phyloP scores from a whole-genome alignment of 2,329 filamentous ascomycete genomes.

The Alternaria angustiovoidea region DNA sequence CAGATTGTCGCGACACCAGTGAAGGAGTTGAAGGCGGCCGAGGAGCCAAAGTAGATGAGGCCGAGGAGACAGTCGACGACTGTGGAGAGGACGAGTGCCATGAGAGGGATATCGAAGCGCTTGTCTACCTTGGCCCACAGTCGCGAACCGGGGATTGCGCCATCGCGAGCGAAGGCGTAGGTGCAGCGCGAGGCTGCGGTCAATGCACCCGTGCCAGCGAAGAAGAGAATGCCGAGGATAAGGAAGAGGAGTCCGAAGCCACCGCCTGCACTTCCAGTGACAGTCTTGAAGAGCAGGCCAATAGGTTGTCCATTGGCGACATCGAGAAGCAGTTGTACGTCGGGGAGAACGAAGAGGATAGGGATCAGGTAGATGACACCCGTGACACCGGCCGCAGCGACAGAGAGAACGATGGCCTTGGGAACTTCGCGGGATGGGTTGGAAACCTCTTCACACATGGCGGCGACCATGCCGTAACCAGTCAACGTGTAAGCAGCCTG shows the following conservation, averaged over 20 bases:
- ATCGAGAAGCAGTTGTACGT: slow-evolving; percentile 68
- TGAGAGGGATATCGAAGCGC: slow-evolving; percentile 73
- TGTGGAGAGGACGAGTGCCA: slow-evolving; percentile 73
- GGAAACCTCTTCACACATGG: slow-evolving; percentile 78
- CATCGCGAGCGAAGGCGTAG: slow-evolving; percentile 78
- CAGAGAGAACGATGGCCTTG: slow-evolving; percentile 74
- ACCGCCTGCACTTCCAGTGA: slow-evolving; percentile 74
- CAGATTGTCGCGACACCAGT: slow-evolving; percentile 83
- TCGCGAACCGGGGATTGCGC: slow-evolving; percentile 73
- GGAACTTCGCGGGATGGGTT: slow-evolving; percentile 73
- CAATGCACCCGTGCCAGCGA: slow-evolving; percentile 77
- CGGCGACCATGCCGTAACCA: slow-evolving; percentile 74
- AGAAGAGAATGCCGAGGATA: slow-evolving; percentile 78
- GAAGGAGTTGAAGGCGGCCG: slow-evolving; percentile 80
- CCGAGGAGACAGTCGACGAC: slow-evolving; percentile 74
- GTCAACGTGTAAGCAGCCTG: slow-evolving; percentile 70
- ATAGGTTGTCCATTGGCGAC: slow-evolving; percentile 79
- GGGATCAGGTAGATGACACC: slow-evolving; percentile 75
- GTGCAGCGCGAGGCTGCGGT: slow-evolving; percentile 78
- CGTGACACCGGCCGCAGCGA: slow-evolving; percentile 71
- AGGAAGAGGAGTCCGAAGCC: slow-evolving; percentile 80
- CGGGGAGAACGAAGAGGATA: slow-evolving; percentile 77
- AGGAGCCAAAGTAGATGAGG: slow-evolving; percentile 80
- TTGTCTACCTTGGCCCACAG: slow-evolving; percentile 73
- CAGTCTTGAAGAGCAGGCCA: slow-evolving; percentile 76